Conservation (phyloP, 2,329 filamentous ascomycete species). For the Raffaelea albimanens region DNA sequence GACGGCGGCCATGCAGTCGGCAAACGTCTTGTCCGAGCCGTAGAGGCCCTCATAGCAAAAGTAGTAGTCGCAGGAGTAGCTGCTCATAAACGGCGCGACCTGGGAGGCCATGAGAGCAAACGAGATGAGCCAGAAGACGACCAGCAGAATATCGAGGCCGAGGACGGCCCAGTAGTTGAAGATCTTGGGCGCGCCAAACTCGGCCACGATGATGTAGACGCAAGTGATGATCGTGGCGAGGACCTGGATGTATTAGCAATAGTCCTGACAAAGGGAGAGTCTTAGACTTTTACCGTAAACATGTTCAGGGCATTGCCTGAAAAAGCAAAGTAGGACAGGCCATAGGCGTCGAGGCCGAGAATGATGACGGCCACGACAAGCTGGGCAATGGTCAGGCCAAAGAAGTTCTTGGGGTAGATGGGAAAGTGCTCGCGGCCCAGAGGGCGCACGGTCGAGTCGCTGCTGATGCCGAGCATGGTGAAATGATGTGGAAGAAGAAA, state of each 20-base stretch:
- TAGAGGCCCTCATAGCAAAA: conserved; percentile 9
- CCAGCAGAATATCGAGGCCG: conserved; percentile 38
- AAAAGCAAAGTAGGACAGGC: conserved; percentile 24
- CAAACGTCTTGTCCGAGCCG: conserved; percentile 10
- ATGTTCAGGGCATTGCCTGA: conserved; percentile 25
- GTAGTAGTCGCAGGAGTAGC: conserved; percentile 17
- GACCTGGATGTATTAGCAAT: conserved; percentile 17
- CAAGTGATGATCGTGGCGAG: conserved; percentile 33
- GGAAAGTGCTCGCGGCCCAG: conserved; percentile 36
- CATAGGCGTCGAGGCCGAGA: conserved; percentile 38
- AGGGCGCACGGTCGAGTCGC: conserved; percentile 19
- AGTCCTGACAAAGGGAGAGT: background rate
- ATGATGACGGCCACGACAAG: conserved; percentile 34
- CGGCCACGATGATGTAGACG: conserved; percentile 37
- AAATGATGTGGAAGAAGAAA: background rate
- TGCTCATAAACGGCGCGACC: conserved; percentile 19
- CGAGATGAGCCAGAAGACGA: conserved; percentile 42
- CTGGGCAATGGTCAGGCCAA: conserved; percentile 34
- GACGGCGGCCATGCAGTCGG: conserved; percentile 22
- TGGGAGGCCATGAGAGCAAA: conserved; percentile 31
- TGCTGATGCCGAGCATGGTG: background rate
- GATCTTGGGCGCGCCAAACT: conserved; percentile 25
- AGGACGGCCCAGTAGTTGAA: conserved; percentile 48
- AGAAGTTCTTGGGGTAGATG: conserved; percentile 33
- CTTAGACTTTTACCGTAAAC: conserved; percentile 26